Evolutionary conservation across 257 asterid genomes (phyloP).

Genomic region (Anisodus acutangulus): DNA sequence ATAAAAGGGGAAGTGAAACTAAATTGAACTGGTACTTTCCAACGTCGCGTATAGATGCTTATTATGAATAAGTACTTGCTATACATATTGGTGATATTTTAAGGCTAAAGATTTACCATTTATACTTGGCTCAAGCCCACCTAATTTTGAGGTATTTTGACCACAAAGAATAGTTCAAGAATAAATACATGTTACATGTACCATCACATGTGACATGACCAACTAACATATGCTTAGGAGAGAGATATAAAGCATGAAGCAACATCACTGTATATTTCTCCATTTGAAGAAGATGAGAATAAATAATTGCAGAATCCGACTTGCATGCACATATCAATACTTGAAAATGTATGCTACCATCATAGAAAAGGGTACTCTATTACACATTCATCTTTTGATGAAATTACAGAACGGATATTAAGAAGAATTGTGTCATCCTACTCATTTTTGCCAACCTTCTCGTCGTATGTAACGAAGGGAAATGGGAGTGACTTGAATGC

Average conservation of each 20-base stretch:
- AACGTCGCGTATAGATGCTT: too few relatives aligned
- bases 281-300: not conserved
- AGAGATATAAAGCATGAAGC: not conserved
- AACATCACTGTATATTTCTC: not conserved
- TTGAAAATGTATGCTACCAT: constrained; percentile 5
- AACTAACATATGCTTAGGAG: not conserved
- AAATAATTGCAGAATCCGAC: too few relatives aligned
- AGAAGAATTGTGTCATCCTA: not conserved
- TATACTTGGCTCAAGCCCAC: too few relatives aligned
- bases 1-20: too few relatives aligned
- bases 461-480: constrained; percentile 55
- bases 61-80: too few relatives aligned
- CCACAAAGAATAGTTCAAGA: not conserved
- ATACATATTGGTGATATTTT: too few relatives aligned
- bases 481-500: constrained; percentile 75
- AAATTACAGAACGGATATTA: not conserved
- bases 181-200: not conserved
- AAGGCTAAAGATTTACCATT: too few relatives aligned
- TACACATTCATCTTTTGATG: not conserved
- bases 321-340: not conserved
- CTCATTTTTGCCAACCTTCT: constrained; percentile 45
- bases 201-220: not conserved
- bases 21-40: too few relatives aligned
- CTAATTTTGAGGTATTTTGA: not conserved
- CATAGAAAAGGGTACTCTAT: not conserved